phyloP scores from a whole-genome alignment of 2,329 filamentous ascomycete genomes.

The Hymenoscyphus fructigenus region DNA sequence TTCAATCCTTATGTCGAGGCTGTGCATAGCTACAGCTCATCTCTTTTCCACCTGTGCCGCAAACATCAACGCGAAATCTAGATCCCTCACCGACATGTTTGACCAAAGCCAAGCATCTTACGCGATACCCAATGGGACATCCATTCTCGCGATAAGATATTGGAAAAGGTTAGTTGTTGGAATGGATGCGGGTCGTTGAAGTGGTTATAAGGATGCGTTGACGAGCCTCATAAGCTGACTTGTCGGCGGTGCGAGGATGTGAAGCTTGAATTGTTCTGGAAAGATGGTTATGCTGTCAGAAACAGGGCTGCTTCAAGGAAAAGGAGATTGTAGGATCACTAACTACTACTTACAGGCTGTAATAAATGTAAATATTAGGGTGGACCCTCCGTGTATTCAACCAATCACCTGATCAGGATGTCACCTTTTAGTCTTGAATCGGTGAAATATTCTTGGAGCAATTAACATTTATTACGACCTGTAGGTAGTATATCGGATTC shows the following conservation, averaged over 20 bases:
- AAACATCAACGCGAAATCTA: neutral
- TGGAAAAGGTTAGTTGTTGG: neutral
- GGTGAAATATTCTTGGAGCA: too few relatives aligned
- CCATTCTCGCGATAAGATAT: neutral
- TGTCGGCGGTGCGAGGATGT: neutral
- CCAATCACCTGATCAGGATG: too few relatives aligned
- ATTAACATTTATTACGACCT: too few relatives aligned
- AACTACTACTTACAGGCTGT: too few relatives aligned
- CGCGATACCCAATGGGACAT: neutral
- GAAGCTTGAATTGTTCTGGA: neutral
- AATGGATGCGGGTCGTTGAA: neutral
- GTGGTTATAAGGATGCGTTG: neutral
- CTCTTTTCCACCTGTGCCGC: neutral
- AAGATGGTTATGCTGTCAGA: neutral
- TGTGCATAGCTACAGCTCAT: neutral
- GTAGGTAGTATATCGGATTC: neutral
- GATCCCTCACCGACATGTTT: neutral
- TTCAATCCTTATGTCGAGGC: neutral
- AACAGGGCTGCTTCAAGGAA: neutral
- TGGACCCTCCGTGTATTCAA: too few relatives aligned
- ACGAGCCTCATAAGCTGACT: neutral
- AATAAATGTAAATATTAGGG: too few relatives aligned
- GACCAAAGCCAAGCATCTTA: neutral
- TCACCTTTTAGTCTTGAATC: too few relatives aligned
- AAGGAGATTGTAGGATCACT: neutral